Conservation (phyloP, 2,329 filamentous ascomycete species). For the Rhinocladiella mackenziei region DNA sequence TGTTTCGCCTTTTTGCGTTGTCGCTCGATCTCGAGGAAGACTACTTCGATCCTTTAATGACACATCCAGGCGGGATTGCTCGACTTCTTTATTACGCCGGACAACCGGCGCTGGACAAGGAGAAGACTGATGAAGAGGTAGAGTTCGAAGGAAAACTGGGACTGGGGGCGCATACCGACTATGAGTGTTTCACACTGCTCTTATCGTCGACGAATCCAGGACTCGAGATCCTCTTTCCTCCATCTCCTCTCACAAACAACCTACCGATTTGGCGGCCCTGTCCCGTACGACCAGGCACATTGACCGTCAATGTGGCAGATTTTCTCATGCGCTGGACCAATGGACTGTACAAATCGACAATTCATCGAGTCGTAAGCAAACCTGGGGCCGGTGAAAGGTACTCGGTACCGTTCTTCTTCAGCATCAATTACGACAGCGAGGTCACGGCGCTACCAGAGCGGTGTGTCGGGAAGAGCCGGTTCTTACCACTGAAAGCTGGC, state of each 20-base stretch:
- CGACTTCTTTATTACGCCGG: constrained; percentile 31
- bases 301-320: constrained; percentile 48
- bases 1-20: constrained; percentile 54
- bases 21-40: constrained; percentile 52
- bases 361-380: constrained; percentile 41
- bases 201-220: constrained; percentile 28
- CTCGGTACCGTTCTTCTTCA: constrained; percentile 42
- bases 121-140: background rate
- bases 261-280: constrained; percentile 29
- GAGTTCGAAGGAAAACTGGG: constrained; percentile 24
- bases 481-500: constrained; percentile 27
- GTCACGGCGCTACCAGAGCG: constrained; percentile 35
- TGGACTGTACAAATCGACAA: constrained; percentile 43
- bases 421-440: constrained; percentile 26
- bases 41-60: constrained; percentile 54
- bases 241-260: constrained; percentile 19
- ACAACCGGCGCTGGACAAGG: constrained; percentile 3
- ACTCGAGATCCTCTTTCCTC: constrained; percentile 30
- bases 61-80: constrained; percentile 44
- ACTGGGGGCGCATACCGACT: constrained; percentile 34
- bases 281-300: constrained; percentile 36
- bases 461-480: constrained; percentile 21
- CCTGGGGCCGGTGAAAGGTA: constrained; percentile 38
- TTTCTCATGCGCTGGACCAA: constrained; percentile 43
- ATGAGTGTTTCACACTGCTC: constrained; percentile 51